Percentiles rank a stretch among this genome's conserved stretches.
These are phyloP conservation scores for Blastobotrys capitulatus DNA, from an alignment of 1,139 yeast genomes.

Conservation along the genomic window DNA sequence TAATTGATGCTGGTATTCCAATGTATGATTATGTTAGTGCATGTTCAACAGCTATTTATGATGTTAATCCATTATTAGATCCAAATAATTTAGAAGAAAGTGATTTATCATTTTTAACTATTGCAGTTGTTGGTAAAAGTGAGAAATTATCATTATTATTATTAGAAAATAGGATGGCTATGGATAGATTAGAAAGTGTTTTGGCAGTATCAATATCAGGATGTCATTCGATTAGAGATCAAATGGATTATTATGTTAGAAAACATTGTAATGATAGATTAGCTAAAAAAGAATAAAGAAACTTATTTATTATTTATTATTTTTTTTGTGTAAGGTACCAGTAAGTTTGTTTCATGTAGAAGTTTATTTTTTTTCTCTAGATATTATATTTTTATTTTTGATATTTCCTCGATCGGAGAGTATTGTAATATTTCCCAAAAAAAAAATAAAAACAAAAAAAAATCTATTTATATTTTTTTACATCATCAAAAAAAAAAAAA, in stretches of 20 bases:
- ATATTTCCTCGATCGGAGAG: no score
- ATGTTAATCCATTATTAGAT: constrained; percentile 68
- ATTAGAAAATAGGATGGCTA: constrained; percentile 72
- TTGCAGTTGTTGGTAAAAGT: constrained; percentile 78
- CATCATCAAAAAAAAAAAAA: background rate
- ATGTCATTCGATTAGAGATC: constrained; percentile 68
- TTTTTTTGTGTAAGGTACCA: background rate
- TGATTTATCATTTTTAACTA: constrained; percentile 73
- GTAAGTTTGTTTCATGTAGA: background rate
- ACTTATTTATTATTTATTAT: background rate
- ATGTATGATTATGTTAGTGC: constrained; percentile 89
- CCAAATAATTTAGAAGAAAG: constrained; percentile 76
- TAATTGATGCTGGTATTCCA: constrained; percentile 92
- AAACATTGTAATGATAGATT: constrained; percentile 53
- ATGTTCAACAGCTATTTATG: constrained; percentile 73
- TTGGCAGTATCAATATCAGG: constrained; percentile 90
- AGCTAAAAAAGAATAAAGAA: constrained; percentile 22
- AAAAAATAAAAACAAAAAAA: background rate
- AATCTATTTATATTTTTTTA: background rate
- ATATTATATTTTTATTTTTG: no score
- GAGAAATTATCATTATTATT: constrained; percentile 70
- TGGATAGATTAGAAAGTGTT: constrained; percentile 72
- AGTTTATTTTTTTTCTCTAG: no score
- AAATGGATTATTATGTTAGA: constrained; percentile 83
- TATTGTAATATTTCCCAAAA: no score